Conservation (phyloP, 192 early-diverging fungal genomes). For the Cladochytrium replicatum region DNA sequence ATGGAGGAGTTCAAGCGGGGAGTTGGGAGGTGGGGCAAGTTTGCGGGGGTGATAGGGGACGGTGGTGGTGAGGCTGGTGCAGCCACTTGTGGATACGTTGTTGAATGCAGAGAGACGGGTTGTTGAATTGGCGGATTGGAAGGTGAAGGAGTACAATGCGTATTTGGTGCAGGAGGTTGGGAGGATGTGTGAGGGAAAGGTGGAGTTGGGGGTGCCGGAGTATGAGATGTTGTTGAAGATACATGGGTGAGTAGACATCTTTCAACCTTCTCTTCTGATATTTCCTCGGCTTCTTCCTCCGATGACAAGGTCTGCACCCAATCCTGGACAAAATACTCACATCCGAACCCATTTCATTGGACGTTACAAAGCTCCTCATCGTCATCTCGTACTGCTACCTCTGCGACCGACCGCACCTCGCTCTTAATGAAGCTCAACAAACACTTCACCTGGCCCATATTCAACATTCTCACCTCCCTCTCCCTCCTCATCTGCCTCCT, state of each 20-base stretch:
- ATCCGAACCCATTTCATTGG: conserved; percentile 25
- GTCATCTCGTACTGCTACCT: conserved; percentile 51
- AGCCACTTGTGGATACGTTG: conserved; percentile 15
- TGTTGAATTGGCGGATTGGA: conserved; percentile 31
- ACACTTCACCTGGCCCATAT: conserved; percentile 33
- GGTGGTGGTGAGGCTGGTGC: conserved; percentile 16
- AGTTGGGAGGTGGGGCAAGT: conserved; percentile 27
- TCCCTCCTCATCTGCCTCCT: conserved; percentile 30
- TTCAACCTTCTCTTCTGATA: neutral
- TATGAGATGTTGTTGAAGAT: neutral
- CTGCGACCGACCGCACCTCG: conserved; percentile 53
- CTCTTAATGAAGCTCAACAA: conserved; percentile 61
- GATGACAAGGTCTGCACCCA: too few relatives aligned
- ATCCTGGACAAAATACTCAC: too few relatives aligned
- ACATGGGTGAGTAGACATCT: conserved; percentile 12
- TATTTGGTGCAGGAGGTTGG: conserved; percentile 16
- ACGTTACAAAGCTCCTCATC: conserved; percentile 39
- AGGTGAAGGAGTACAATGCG: conserved; percentile 44
- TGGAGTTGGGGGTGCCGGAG: too few relatives aligned
- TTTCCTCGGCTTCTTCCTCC: too few relatives aligned
- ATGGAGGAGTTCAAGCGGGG: conserved; percentile 26
- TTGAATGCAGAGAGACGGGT: conserved; percentile 38
- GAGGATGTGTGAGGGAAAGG: conserved; percentile 1
- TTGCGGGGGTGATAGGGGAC: conserved; percentile 1
- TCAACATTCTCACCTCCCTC: conserved; percentile 31